Conservation (phyloP, 2,329 filamentous ascomycete species). For the Akanthomyces muscarius region DNA sequence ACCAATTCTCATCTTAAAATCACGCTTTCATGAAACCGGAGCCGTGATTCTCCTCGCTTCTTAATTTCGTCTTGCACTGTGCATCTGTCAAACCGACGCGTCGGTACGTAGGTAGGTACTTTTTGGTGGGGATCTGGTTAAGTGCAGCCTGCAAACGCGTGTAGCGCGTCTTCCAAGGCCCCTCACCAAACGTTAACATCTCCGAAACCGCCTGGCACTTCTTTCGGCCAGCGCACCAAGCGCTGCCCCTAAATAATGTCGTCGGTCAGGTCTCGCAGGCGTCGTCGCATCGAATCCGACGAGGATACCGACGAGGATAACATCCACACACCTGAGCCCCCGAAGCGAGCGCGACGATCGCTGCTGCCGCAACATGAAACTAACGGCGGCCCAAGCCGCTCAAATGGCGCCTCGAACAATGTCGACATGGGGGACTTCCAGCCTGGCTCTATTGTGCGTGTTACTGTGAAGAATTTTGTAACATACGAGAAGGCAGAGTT, state of each 20-base stretch:
- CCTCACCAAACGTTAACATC: neutral
- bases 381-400: constrained; percentile 11
- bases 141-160: constrained; percentile 10
- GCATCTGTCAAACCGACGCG: neutral
- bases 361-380: neutral
- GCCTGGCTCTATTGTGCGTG: constrained; percentile 82
- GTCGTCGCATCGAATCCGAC: constrained; percentile 41
- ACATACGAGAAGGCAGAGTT: constrained; percentile 94
- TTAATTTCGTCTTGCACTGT: neutral
- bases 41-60: no score
- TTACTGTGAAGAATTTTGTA: constrained; percentile 84
- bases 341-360: constrained; percentile 36
- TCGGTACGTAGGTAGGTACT: neutral
- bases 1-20: no score
- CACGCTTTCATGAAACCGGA: no score
- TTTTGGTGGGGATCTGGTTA: constrained; percentile 13
- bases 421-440: constrained; percentile 43
- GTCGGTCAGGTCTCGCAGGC: constrained; percentile 34
- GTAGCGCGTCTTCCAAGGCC: constrained; percentile 5
- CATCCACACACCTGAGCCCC: constrained; percentile 26
- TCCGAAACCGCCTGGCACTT: neutral
- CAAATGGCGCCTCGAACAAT: constrained; percentile 19
- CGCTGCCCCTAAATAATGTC: constrained; percentile 25
- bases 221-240: neutral
- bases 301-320: constrained; percentile 33